Evolutionary conservation across 106 monocot species (phyloP).

Genomic region (Apostasia ramifera): DNA sequence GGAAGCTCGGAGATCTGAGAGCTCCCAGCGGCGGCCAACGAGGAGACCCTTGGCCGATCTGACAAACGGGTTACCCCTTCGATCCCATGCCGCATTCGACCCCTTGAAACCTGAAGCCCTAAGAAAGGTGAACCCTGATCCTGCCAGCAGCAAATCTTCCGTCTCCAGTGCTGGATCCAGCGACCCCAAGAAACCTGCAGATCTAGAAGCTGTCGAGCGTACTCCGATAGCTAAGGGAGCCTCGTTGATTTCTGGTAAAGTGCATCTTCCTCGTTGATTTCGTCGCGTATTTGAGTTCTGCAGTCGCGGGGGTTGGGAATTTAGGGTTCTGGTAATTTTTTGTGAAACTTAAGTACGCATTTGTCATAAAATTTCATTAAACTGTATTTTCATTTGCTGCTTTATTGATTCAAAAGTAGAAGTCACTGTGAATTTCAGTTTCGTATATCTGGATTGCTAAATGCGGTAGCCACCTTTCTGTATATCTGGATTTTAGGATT

Average conservation of each 20-base stretch:
- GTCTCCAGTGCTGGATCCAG: constrained; percentile 9
- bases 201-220: background rate
- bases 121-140: background rate
- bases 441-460: background rate
- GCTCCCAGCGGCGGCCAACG: background rate
- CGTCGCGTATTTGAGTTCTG: background rate
- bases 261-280: background rate
- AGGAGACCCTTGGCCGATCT: constrained; percentile 4
- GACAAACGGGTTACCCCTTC: background rate
- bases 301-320: no score
- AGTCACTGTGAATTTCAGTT: background rate
- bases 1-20: background rate
- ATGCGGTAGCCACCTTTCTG: no score
- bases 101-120: background rate
- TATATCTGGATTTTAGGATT: no score
- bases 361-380: background rate
- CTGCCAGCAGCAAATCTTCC: background rate
- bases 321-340: background rate
- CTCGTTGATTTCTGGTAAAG: background rate
- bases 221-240: background rate
- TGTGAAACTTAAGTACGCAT: background rate
- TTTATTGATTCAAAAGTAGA: background rate
- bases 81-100: background rate
- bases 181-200: background rate
- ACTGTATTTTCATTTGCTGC: background rate